Percentiles rank a stretch among this genome's conserved stretches.
phyloP scores from a whole-genome alignment of 2,329 filamentous ascomycete species.

The Karstenula rhodostoma region DNA sequence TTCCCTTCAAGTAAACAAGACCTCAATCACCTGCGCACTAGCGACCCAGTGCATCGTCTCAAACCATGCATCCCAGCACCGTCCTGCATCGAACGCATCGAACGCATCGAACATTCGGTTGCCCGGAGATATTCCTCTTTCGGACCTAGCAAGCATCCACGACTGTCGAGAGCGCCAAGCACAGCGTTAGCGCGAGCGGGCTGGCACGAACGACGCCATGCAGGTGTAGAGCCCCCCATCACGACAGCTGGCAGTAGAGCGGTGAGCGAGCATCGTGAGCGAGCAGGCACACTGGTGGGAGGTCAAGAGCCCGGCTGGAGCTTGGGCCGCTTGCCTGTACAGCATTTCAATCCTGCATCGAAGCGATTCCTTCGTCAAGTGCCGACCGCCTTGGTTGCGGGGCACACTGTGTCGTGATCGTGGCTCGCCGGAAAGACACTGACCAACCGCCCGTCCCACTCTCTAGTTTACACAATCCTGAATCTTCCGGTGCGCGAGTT shows the following conservation, averaged over 20 bases:
- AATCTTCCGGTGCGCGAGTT: not conserved
- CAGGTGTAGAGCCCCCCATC: not conserved
- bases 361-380: conserved; percentile 3
- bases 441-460: not conserved
- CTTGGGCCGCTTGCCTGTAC: not conserved
- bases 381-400: not conserved
- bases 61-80: not conserved
- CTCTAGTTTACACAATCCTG: not conserved
- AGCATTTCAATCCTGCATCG: not conserved
- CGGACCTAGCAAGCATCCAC: not conserved
- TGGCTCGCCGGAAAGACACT: not conserved
- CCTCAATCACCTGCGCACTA: not conserved
- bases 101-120: not conserved
- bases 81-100: conserved; percentile 1
- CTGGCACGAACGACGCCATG: not conserved
- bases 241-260: not conserved
- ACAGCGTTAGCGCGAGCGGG: not conserved
- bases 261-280: not conserved
- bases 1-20: not conserved
- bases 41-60: not conserved
- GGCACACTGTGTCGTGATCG: not conserved
- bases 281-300: not conserved
- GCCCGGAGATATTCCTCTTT: not conserved
- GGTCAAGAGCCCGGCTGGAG: not conserved
- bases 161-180: not conserved